phyloP scores from a whole-genome alignment of 768 basidiomycete genomes.

The Pseudohyphozyma bogoriensis region DNA sequence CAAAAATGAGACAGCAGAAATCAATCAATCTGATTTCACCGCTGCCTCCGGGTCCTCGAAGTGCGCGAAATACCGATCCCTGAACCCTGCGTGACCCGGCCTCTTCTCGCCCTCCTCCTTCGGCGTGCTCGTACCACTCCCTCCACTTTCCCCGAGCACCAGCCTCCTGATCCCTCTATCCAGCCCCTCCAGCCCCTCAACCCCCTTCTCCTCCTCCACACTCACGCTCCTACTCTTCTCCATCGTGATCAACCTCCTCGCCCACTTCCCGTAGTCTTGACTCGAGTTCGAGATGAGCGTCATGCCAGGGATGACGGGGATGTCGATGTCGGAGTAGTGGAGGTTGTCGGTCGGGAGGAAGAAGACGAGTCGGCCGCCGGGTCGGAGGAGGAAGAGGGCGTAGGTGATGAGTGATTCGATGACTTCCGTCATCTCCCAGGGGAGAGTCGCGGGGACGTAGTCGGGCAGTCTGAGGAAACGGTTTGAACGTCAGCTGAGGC shows the following conservation, averaged over 20 bases:
- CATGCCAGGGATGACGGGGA: conserved; percentile 74
- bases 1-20: too few species aligned
- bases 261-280: conserved; percentile 93
- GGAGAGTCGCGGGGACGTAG: conserved; percentile 80
- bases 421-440: conserved; percentile 81
- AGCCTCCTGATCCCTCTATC: conserved; percentile 6
- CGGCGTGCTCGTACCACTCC: conserved; percentile 3
- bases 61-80: conserved; percentile 75
- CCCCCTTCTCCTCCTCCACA: conserved; percentile 4
- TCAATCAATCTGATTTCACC: too few species aligned
- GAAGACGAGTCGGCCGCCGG: conserved; percentile 81
- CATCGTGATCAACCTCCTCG: conserved; percentile 81
- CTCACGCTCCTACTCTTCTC: conserved; percentile 49
- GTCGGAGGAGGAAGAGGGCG: conserved; percentile 72
- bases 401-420: conserved; percentile 69
- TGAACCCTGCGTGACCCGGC: conserved; percentile 82
- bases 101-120: conserved; percentile 33
- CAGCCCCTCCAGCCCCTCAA: conserved; percentile 37
- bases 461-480: conserved; percentile 34
- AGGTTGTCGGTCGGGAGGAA: conserved; percentile 73
- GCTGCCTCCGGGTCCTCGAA: too few species aligned
- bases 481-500: background rate
- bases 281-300: conserved; percentile 74
- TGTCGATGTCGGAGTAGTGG: conserved; percentile 78
- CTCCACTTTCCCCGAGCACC: conserved; percentile 13